Evolutionary conservation across 2,329 filamentous ascomycete species (phyloP), one percentile per base, ranked within the genome.

Genomic region (Xylaria multiplex): DNA sequence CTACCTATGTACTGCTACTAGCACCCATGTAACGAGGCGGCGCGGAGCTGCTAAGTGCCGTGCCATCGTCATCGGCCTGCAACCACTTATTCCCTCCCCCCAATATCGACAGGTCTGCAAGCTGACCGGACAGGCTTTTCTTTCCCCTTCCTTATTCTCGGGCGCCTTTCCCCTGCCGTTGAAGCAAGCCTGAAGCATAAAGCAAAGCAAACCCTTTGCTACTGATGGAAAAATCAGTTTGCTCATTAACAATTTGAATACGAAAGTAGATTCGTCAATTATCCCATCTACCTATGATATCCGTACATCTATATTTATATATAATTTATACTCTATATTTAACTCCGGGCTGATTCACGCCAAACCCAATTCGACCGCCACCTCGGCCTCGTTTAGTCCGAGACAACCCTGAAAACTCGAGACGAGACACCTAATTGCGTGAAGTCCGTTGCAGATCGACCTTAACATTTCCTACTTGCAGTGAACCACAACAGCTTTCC

Each of bases 381-480:
- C 27, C 64, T 68, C 66, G 66, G 66, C 60, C 42, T 46, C 53
- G 53, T 66, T 64, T 66, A 63, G 55, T 63, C 66, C 66, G 66
- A 68, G 55, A 37, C 62, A 55, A 27, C 48, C 30, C 45, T 16
- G 13, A 22, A 22, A n/a, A 35, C n/a, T 32, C 37, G 54, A 53
- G 22, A 59, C 40, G 27, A 30, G 50, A 37, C 54, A 24, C 30
- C 48, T 45, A 19, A 52, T 56, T 57, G 54, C 59, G 55, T 49
- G n/a, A 59, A 62, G 42, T 11, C 60, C 9, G 52, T 7, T 46
- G 48, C 58, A 40, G 43, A 48, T 40, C 35, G 46, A 43, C 42
- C 27, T 57, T 60, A 56, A 46, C 45, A 2, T 30, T 40, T 13
- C 30, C 0, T 52, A 50, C 63, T 45, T 45, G 32, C 19, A 46